Evolutionary conservation across 2,329 filamentous ascomycete genomes (phyloP), one percentile per base, ranked within the genome.

Genomic region (Thelonectria discophora): DNA sequence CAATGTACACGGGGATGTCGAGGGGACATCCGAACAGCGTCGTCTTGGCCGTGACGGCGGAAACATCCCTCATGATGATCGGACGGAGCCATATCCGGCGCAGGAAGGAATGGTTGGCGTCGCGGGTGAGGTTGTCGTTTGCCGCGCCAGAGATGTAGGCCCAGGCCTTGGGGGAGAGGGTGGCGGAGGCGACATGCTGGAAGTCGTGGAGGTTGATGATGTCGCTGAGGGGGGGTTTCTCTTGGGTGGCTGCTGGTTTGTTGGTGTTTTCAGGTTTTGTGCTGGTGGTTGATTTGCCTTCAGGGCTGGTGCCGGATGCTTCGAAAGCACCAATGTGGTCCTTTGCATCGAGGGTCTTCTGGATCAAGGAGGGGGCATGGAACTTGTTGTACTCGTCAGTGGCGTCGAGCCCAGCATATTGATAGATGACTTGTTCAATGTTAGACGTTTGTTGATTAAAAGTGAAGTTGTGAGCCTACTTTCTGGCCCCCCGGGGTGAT

Each of bases 141-240:
- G 72, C 62, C 0, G 63, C 72, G 8, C 66, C 65, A 6, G 55
- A 58, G 34, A 70, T 67, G 43, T 69, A 74, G 11, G 71, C 71
- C 67, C 67, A 72, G 0, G 72, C 57, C 48, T 72, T 71, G 1
- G 40, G 30, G 3, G 65, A 53, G 5, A 69, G 57, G 0, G 64
- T 60, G 15, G 30, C 12, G 11, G 51, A 52, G 0, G 71, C 71
- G 2, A 63, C 58, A 7, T 52, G 46, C 39, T 73, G 71, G 47
- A 74, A 73, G 56, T 74, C 72, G 37, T 69, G 32, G 5, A 69
- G 54, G 60, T 65, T 73, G 49, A 74, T 67, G 6, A 74, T 62
- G 1, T 58, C 60, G 5, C 62, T 47, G 3, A 73, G 50, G 0
- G 58, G 60, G 0, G 62, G 60, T 3, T 59, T 60, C 2, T 30